Base-by-base conservation (phyloP, 306 rosid species). In the Lathyrus aphaca region DNA sequence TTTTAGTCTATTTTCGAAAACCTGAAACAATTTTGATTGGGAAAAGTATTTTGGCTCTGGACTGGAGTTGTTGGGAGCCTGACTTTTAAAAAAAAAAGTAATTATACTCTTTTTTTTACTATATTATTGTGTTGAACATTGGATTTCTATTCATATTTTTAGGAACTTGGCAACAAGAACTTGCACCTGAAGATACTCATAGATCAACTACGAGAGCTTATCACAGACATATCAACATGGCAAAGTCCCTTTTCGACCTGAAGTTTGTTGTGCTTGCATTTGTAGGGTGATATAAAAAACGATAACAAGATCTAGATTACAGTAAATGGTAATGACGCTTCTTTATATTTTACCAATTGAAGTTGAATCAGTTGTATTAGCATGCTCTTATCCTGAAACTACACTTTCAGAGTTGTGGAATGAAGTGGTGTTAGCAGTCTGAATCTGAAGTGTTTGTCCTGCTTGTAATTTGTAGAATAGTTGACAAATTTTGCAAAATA, bases 221-320 rank as follows among this genome's bases (percentile, higher is more conserved):
- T 94, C 48, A 62, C 87, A 15, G 99, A 91, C 83, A 84, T 94
- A 80, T 88, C 96, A 64, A 88, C 92, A 48, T 94, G 99, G 99
- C 97, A 91, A 78, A 94, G 99, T 77, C 97, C 97, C 55, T 84
- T 82, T 65, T 81, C 91, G 3, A 68, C 86, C 59, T 87, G 80
- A 89, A 77, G 63, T 55, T 21, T n/a, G 46, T 50, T 30, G 59
- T 45, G 15, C 56, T 73, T 71, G 54, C 21, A 72, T 73, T 32
- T 69, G 69, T 46, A 58, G 46, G 21, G 57, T 35, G 46, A 19
- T 65, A 14, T 64, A 9, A 27, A 43, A 27, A 50, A 57, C 27
- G 19, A 55, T 53, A 30, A 38, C 39, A 13, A 51, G 71, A 49
- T 46, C 21, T 55, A 42, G 49, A 66, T 9, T 81, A 58, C 56